Base-by-base conservation (phyloP, 2,329 filamentous ascomycete genomes). In the Claviceps arundinis region DNA sequence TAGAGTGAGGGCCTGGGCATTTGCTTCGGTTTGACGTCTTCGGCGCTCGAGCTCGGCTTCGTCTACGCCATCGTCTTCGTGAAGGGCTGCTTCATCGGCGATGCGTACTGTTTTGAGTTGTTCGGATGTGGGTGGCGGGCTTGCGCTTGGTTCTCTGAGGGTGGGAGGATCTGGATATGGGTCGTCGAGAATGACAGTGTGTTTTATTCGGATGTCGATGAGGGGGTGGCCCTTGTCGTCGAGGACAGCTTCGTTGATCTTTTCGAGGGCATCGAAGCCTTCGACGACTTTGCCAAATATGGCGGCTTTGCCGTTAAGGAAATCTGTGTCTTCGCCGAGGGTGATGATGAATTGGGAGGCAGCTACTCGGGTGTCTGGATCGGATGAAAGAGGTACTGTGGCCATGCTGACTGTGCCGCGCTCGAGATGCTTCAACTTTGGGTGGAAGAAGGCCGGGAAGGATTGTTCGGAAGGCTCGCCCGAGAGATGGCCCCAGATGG, bases 371-470 rank as follows among this genome's bases (percentile, higher is more conserved):
- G 83, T 81, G 60, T 96, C 89, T 2, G 87, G 84, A 62, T 96
- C 86, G 16, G 78, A 76, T 4, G 82, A 72, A 9, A 84, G 81
- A 1, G 87, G 84, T 17, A 82, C 87, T 0, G 91, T 96, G n/a
- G 91, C 93, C 89, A 97, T 95, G 71, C 90, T 96, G 55, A 98
- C 90, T 14, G 89, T 96, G 51, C 91, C 91, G 59, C 87, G 82
- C 66, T 95, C 88, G 42, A 79, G 71, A 68, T 98, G 93, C 67
- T 93, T 95, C 60, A 95, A 72, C 65, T 91, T 95, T 5, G 85
- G 84, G 59, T 89, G 82, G 61, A 96, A 84, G 57, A 90, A 80
- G n/a, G 89, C 86, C 9, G 81, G 75, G 64, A 96, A 97, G 2
- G 85, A 86, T 61, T 85, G 84, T 61, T 85, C 82, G 17, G 82